Evolutionary conservation across 2,329 filamentous ascomycete species (phyloP).

Genomic region (Arthrobotrys musiformis): DNA sequence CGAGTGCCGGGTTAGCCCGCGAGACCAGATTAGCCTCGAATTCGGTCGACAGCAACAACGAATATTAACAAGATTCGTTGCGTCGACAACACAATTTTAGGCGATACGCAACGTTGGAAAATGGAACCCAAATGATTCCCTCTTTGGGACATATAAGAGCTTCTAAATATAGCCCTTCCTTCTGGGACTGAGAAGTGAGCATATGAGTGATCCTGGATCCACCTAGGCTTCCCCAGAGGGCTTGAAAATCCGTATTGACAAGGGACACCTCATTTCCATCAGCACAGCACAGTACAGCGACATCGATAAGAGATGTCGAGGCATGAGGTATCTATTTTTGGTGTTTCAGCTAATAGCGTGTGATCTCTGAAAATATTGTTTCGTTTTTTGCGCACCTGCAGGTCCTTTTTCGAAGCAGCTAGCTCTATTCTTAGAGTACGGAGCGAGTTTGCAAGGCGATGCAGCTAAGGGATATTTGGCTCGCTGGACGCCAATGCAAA

Average conservation of each 20-base stretch:
- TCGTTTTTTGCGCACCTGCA: constrained; percentile 7
- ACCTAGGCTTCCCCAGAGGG: neutral
- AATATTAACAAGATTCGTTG: neutral
- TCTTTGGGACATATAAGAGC: constrained; percentile 16
- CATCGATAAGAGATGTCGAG: neutral
- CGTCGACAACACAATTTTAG: constrained; percentile 9
- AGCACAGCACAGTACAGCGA: neutral
- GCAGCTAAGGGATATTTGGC: constrained; percentile 3
- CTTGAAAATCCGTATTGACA: neutral
- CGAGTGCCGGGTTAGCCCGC: too few species aligned
- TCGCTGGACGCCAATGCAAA: too few species aligned
- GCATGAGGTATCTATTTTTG: constrained; percentile 13
- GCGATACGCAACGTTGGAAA: neutral
- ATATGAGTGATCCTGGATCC: too few species aligned
- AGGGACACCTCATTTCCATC: too few species aligned
- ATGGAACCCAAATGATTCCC: constrained; percentile 20
- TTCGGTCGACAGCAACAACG: too few species aligned
- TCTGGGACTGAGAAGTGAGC: too few species aligned
- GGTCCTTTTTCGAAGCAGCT: neutral
- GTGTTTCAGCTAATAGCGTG: constrained; percentile 9
- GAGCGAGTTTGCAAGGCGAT: constrained; percentile 15
- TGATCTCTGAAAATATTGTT: neutral
- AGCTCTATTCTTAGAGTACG: constrained; percentile 33
- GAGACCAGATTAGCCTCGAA: too few species aligned
- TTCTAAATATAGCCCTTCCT: constrained; percentile 48